Base-by-base conservation (phyloP, 805 yeast genomes). In the Candida oleophila region DNA sequence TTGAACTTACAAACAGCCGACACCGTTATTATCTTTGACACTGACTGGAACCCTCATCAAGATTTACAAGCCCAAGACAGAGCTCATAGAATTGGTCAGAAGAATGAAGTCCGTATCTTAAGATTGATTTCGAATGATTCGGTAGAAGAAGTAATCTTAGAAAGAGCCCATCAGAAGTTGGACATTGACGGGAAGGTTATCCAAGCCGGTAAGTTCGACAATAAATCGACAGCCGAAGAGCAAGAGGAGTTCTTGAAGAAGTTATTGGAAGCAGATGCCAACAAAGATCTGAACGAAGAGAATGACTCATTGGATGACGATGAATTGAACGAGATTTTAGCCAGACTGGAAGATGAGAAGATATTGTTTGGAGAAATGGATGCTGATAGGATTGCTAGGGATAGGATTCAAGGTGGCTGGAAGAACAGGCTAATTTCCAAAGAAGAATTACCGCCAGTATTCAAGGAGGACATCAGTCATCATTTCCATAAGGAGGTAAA, bases 21-120 rank as follows among this genome's bases (percentile, higher is more conserved):
- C 62, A 87, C 95, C 0, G 95, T 87, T 48, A 82, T 87, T 52
- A 87, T 87, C 52, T 87, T 87, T 62, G 95, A 87, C 64, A 85
- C 92, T 14, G 95, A 87, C 69, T 87, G 95, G 95, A 87, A 87
- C 61, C 95, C 95, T 7, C 95, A 87, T 69, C 95, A 87, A 66
- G 95, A 87, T 81, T 78, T 87, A 60, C 95, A 87, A 64, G 95
- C 94, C 1, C 95, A 87, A 66, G 95, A 87, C 66, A 77, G 95
- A 73, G 95, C 95, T 1, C 95, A 87, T 65, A 80, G 95, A 76
- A 87, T 87, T 64, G 95, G 95, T 38, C 95, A 87, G 61, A 87
- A 87, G 74, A 87, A 87, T 62, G 95, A 87, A 63, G 95, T 87
- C 47, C 74, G 92, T 63, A 87, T 87, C 56, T 74, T 87, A 61